A percentile compares a stretch with the other conserved stretches of the same genome.
Evolutionary conservation across 192 early-diverging fungal genomes (phyloP).

Genomic region (Coemansia erecta): DNA sequence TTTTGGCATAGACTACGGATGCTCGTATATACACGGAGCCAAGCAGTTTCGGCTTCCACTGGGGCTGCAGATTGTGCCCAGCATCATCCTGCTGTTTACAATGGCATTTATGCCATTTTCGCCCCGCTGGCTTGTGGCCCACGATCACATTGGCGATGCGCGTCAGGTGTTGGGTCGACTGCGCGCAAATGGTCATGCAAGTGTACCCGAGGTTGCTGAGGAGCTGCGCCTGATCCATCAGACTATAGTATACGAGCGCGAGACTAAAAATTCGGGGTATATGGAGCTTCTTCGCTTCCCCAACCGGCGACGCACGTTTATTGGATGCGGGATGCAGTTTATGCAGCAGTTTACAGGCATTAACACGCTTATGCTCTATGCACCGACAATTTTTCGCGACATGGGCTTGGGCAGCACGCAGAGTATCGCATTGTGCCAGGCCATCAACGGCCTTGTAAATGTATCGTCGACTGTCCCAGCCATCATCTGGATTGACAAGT

Average conservation of each 20-base stretch:
- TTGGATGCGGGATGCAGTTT: constrained; percentile 70
- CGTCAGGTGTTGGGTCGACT: constrained; percentile 63
- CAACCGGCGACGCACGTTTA: constrained; percentile 58
- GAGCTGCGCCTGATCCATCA: constrained; percentile 76
- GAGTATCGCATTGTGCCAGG: constrained; percentile 60
- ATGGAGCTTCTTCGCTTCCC: constrained; percentile 56
- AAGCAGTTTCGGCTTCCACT: constrained; percentile 81
- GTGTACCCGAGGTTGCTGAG: constrained; percentile 54
- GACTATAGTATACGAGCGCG: constrained; percentile 62
- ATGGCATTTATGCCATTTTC: constrained; percentile 82
- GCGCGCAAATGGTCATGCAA: constrained; percentile 61
- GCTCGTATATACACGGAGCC: constrained; percentile 43
- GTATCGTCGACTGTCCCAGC: constrained; percentile 82
- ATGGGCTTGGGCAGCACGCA: constrained; percentile 45
- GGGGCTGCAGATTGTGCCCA: constrained; percentile 80
- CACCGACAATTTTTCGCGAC: constrained; percentile 60
- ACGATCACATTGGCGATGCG: constrained; percentile 68
- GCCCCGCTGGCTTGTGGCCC: constrained; percentile 79
- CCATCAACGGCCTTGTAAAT: constrained; percentile 78
- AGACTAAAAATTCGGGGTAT: constrained; percentile 65
- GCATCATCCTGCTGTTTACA: constrained; percentile 61
- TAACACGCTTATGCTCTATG: constrained; percentile 84
- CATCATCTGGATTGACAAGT: constrained; percentile 75
- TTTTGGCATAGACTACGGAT: constrained; percentile 50
- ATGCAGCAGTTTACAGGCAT: constrained; percentile 86